phyloP scores from a whole-genome alignment of 2,329 filamentous ascomycete genomes.

The Torrubiella hemipterigena region DNA sequence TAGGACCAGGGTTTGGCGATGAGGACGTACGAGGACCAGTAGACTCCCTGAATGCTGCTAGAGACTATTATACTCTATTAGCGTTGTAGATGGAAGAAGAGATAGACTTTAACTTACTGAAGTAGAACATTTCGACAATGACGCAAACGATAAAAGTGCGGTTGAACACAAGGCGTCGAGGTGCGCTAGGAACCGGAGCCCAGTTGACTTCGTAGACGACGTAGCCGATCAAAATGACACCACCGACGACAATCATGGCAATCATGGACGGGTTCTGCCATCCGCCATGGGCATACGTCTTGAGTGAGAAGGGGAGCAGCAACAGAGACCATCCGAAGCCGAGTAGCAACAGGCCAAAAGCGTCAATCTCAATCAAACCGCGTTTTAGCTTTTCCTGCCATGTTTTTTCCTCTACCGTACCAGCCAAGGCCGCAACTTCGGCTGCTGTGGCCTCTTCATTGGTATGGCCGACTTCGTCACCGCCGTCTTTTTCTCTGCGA shows the following conservation, averaged over 20 bases:
- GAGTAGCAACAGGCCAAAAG: constrained; percentile 30
- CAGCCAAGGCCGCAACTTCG: constrained; percentile 8
- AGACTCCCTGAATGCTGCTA: constrained; percentile 17
- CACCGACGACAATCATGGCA: constrained; percentile 29
- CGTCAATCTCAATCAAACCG: constrained; percentile 29
- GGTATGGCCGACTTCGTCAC: constrained; percentile 9
- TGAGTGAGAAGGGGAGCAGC: constrained; percentile 54
- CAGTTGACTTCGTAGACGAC: constrained; percentile 32
- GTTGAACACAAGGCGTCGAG: constrained; percentile 16
- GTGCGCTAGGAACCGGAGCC: constrained; percentile 12
- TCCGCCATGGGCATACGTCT: constrained; percentile 17
- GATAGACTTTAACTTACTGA: constrained; percentile 8
- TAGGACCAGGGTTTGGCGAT: constrained; percentile 19
- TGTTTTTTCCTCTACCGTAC: not conserved
- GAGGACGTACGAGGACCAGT: constrained; percentile 20
- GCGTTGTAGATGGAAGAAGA: not conserved
- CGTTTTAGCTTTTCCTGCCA: constrained; percentile 12
- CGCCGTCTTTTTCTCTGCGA: constrained; percentile 13
- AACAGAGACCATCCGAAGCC: constrained; percentile 41
- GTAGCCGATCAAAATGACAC: constrained; percentile 23
- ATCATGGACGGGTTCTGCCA: constrained; percentile 30
- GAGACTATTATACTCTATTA: constrained; percentile 10
- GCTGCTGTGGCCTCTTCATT: constrained; percentile 9
- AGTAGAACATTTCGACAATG: constrained; percentile 17
- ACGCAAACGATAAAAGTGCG: constrained; percentile 18